Base-by-base conservation (phyloP, 192 early-diverging fungal genomes). In the Linnemannia schmuckeri region DNA sequence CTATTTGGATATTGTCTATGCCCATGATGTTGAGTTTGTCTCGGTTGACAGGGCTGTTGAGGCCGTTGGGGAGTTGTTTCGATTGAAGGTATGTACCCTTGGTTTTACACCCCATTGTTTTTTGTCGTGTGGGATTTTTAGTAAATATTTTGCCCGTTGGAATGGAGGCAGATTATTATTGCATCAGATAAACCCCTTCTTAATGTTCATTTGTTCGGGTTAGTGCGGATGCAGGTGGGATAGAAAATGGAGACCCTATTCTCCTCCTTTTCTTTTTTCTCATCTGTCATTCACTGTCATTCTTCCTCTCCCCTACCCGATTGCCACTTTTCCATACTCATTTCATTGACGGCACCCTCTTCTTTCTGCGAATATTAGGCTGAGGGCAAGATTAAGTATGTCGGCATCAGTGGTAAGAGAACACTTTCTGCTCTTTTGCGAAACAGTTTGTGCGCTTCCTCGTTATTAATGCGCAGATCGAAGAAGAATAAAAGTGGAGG, bases 21-120 rank as follows among this genome's bases (percentile, higher is more conserved):
- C 92, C 47, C 95, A 96, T 74, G 95, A 96, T 80, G 94, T 96
- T 15, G 95, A 96, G 82, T 96, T 96, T 94, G 94, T 95, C 13
- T 83, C 85, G 2, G 77, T 92, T 33, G 81, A 90, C 4, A 76
- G 91, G 10, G 88, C 93, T 10, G 90, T 93, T 17, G 91, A 91
- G 15, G 82, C 76, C 33, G 81, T 83, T 41, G 82, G 82, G 38
- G 89, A 88, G 38, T 79, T 96, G 55, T 92, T 92, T 68, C 80
- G 90, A 55, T 80, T 96, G 41, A 92, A 92, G 87, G 88, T 89
- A 77, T 66, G n/a, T 12, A 66, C 4, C 2, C 47, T 42, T 41
- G 24, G 24, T 47, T 33, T 18, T 49, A 54, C 22, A 2, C 70
- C 33, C 70, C 70, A 42, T 6, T n/a, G 17, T 74, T 74, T 49